These are phyloP conservation scores for Sonneratia alba DNA, from an alignment of 345 rosid species.

Conservation along the genomic window DNA sequence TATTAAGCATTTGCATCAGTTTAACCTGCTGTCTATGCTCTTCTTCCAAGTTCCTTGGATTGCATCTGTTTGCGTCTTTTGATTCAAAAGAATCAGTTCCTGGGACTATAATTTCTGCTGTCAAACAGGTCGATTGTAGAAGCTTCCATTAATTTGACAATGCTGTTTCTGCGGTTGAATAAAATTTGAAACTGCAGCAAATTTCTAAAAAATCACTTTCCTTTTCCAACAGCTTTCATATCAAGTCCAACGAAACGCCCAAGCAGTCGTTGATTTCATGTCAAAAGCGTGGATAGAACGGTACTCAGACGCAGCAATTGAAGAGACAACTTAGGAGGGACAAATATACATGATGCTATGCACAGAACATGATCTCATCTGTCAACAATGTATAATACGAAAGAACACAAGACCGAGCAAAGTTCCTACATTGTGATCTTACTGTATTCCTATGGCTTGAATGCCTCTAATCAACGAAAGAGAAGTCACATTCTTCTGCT, in stretches of 20 bases:
- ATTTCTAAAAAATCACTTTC: too few species aligned
- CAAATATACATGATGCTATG: neutral
- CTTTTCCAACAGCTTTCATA: too few species aligned
- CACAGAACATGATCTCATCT: neutral
- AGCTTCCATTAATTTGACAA: too few species aligned
- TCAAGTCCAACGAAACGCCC: too few species aligned
- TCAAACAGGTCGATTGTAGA: too few species aligned
- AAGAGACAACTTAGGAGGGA: too few species aligned
- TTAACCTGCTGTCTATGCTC: neutral
- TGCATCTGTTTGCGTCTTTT: neutral
- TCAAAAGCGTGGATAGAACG: neutral
- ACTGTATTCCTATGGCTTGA: conserved; percentile 84
- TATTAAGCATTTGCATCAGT: neutral
- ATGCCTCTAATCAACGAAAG: conserved; percentile 60
- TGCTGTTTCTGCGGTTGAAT: too few species aligned
- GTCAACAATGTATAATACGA: neutral
- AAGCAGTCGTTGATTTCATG: neutral
- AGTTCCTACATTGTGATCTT: conserved; percentile 8
- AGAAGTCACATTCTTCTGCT: conserved; percentile 41
- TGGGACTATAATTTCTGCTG: too few species aligned
- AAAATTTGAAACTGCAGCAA: too few species aligned
- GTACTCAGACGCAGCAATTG: too few species aligned
- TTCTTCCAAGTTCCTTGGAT: neutral
- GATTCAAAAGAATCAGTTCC: neutral
- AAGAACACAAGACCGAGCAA: neutral